Evolutionary conservation across 495 filamentous ascomycete species (phyloP).

Genomic region (Opeltia flavorubescens): DNA sequence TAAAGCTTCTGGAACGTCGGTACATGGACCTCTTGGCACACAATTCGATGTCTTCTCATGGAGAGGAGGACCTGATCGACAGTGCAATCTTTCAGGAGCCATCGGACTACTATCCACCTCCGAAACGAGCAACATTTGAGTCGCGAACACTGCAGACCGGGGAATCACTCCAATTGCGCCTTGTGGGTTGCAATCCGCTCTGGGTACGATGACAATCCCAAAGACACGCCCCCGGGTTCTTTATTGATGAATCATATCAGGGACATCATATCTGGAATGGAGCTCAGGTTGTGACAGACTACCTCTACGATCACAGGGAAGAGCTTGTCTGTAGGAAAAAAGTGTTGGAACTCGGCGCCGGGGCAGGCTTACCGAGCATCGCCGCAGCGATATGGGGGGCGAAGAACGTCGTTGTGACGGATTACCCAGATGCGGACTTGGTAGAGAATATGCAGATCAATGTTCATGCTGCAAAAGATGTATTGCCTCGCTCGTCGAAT

Average conservation of each 20-base stretch:
- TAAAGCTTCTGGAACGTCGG: too few species aligned
- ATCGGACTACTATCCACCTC: constrained; percentile 56
- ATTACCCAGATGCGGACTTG: constrained; percentile 75
- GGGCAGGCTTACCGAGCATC: constrained; percentile 71
- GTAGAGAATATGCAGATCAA: constrained; percentile 64
- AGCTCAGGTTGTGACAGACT: constrained; percentile 54
- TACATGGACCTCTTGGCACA: neutral
- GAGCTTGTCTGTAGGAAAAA: constrained; percentile 42
- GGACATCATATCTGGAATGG: constrained; percentile 91
- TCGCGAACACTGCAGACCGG: constrained; percentile 55
- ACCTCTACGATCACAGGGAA: constrained; percentile 52
- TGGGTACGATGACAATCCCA: constrained; percentile 58
- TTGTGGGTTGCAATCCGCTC: constrained; percentile 81
- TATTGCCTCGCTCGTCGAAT: neutral
- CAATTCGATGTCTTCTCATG: neutral
- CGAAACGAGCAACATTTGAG: constrained; percentile 52
- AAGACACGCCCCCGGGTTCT: too few species aligned
- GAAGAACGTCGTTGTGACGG: constrained; percentile 58
- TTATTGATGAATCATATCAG: constrained; percentile 22
- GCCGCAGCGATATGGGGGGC: constrained; percentile 63
- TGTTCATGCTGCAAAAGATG: constrained; percentile 27
- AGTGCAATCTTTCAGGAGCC: constrained; percentile 52
- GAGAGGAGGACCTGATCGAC: neutral
- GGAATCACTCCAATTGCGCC: constrained; percentile 51
- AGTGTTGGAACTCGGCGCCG: constrained; percentile 82